These are phyloP conservation scores for Vishniacozyma victoriae DNA, from an alignment of 768 basidiomycete species.

Conservation along the genomic window DNA sequence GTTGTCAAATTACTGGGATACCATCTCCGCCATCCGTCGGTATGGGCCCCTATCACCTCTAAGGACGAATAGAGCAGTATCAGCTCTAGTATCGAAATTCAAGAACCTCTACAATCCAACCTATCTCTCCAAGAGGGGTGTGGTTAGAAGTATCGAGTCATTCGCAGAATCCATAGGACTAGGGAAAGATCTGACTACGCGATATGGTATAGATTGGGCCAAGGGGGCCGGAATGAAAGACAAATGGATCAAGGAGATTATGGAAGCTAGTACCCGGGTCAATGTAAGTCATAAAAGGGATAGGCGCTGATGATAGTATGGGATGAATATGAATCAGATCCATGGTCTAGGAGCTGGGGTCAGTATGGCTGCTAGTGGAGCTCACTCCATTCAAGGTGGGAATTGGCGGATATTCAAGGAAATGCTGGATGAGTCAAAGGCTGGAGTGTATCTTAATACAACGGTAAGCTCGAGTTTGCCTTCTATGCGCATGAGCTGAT, in stretches of 20 bases:
- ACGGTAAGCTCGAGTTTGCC: slow-evolving; percentile 50
- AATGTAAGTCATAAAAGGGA: slow-evolving; percentile 74
- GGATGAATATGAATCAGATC: slow-evolving; percentile 61
- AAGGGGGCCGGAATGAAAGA: slow-evolving; percentile 54
- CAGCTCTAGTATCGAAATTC: slow-evolving; percentile 52
- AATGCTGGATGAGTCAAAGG: slow-evolving; percentile 66
- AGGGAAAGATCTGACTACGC: slow-evolving; percentile 48
- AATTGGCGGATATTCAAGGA: slow-evolving; percentile 79
- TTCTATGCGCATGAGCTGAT: slow-evolving; percentile 42
- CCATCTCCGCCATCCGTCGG: slow-evolving; percentile 66
- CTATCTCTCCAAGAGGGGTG: slow-evolving; percentile 25
- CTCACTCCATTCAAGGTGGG: slow-evolving; percentile 64
- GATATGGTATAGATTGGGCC: slow-evolving; percentile 57
- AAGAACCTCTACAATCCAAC: slow-evolving; percentile 53
- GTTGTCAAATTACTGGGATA: slow-evolving; percentile 60
- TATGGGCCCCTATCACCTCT: slow-evolving; percentile 64
- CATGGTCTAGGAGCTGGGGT: slow-evolving; percentile 70
- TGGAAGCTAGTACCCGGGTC: slow-evolving; percentile 73
- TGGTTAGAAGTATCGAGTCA: slow-evolving; percentile 24
- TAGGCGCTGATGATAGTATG: slow-evolving; percentile 43
- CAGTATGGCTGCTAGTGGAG: slow-evolving; percentile 67
- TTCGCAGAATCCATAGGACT: slow-evolving; percentile 29
- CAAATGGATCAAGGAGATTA: slow-evolving; percentile 63
- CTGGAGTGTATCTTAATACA: slow-evolving; percentile 66
- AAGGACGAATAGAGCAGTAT: slow-evolving; percentile 51